Conservation (phyloP, 345 rosid species). For the Salix purpurea region DNA sequence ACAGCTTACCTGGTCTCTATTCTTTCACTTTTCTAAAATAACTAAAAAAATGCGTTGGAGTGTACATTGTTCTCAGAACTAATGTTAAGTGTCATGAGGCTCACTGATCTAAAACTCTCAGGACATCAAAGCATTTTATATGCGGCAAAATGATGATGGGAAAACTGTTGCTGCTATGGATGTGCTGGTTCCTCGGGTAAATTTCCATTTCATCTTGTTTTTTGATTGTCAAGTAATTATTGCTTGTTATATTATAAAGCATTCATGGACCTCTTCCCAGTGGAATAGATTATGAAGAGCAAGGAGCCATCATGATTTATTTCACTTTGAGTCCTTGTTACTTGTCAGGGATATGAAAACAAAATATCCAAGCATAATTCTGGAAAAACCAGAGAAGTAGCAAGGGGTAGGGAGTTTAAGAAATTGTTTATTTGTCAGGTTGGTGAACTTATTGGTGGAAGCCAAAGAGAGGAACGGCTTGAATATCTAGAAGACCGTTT, state of each 20-base stretch:
- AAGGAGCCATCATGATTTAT: neutral
- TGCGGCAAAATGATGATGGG: constrained; percentile 96
- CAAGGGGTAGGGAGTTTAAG: neutral
- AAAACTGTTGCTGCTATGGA: constrained; percentile 99
- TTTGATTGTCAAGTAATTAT: neutral
- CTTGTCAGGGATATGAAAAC: neutral
- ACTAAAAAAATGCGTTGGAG: neutral
- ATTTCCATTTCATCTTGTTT: neutral
- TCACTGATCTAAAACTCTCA: constrained; percentile 25
- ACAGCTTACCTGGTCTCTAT: neutral
- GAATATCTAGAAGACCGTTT: constrained; percentile 76
- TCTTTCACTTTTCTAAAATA: constrained; percentile 2
- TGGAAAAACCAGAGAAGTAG: neutral
- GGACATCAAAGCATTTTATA: constrained; percentile 97
- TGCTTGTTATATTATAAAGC: neutral
- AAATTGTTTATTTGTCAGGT: constrained; percentile 36
- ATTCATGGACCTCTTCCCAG: neutral
- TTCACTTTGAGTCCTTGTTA: neutral
- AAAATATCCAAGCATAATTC: neutral
- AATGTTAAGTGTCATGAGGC: constrained; percentile 1
- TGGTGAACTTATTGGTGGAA: constrained; percentile 97
- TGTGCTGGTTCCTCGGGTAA: constrained; percentile 94
- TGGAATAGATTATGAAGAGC: neutral
- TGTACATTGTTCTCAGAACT: neutral
- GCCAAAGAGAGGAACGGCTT: constrained; percentile 97